Conservation (phyloP, 75 land plant species). For the Cupressus sempervirens region DNA sequence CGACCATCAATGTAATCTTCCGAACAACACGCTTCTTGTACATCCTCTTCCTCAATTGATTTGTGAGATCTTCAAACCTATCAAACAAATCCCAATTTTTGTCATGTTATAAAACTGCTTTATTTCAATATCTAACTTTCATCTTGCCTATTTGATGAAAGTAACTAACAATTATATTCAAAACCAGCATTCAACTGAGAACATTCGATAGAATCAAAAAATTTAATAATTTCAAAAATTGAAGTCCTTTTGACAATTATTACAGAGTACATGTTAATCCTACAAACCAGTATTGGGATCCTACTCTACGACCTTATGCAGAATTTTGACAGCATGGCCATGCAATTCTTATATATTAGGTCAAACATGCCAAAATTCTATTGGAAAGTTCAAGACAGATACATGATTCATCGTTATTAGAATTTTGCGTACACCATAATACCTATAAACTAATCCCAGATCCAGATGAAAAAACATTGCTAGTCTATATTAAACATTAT, state of each 20-base stretch:
- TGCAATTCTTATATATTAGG: no score
- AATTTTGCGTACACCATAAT: no score
- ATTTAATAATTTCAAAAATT: not conserved
- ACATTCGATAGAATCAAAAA: not conserved
- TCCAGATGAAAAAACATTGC: no score
- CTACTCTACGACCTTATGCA: no score
- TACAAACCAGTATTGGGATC: not conserved
- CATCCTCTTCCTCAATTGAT: conserved; percentile 50
- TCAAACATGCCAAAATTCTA: no score
- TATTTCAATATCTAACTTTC: not conserved
- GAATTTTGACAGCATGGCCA: no score
- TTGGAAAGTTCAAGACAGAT: no score
- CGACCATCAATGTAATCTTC: conserved; percentile 52
- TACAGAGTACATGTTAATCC: not conserved
- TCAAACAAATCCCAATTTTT: not conserved
- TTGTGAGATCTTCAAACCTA: conserved; percentile 7
- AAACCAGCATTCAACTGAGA: not conserved
- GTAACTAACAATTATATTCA: not conserved
- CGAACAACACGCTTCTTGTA: conserved; percentile 75
- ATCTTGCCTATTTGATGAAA: not conserved
- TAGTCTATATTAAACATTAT: no score
- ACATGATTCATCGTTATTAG: no score
- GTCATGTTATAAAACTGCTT: not conserved
- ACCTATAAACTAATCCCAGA: no score
- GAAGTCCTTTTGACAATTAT: not conserved